Conservation (phyloP, 1,284 basidiomycete genomes). For the Rhodotorula sp. region DNA sequence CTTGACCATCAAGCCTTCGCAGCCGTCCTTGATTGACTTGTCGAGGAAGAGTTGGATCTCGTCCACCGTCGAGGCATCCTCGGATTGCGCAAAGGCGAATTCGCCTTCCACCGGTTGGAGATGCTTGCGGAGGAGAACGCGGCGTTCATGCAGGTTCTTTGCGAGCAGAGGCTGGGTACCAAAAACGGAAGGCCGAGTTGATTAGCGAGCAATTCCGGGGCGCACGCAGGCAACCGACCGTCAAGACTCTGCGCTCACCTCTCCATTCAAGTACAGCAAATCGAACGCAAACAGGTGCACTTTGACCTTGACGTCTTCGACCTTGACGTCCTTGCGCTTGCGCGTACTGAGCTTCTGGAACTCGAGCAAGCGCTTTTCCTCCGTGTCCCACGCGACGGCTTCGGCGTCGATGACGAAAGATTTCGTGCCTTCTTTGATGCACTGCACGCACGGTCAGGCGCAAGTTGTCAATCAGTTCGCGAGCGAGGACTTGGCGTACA, state of each 20-base stretch:
- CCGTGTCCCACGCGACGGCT: conserved; percentile 90
- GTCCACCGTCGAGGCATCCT: conserved; percentile 84
- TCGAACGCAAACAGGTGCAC: conserved; percentile 97
- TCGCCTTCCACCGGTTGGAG: conserved; percentile 82
- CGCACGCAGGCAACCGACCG: neutral
- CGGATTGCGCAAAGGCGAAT: conserved; percentile 87
- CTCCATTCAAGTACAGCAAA: conserved; percentile 87
- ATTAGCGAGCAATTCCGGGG: neutral
- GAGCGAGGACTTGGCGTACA: neutral
- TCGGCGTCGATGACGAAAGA: conserved; percentile 95
- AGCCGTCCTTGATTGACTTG: conserved; percentile 94
- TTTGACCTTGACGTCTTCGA: conserved; percentile 91
- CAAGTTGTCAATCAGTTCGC: neutral
- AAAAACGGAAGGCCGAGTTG: neutral
- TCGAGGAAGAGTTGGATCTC: conserved; percentile 95
- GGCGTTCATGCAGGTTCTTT: conserved; percentile 67
- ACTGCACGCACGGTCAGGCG: conserved; percentile 54
- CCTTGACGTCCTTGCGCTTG: conserved; percentile 95
- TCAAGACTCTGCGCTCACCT: conserved; percentile 58
- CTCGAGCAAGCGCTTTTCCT: conserved; percentile 72
- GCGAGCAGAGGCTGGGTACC: conserved; percentile 50
- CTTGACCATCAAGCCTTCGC: conserved; percentile 99
- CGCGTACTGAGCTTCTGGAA: conserved; percentile 96
- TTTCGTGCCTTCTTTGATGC: conserved; percentile 65
- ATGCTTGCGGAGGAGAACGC: conserved; percentile 71